phyloP scores from a whole-genome alignment of 257 asterid genomes.

The Coffea canephora region DNA sequence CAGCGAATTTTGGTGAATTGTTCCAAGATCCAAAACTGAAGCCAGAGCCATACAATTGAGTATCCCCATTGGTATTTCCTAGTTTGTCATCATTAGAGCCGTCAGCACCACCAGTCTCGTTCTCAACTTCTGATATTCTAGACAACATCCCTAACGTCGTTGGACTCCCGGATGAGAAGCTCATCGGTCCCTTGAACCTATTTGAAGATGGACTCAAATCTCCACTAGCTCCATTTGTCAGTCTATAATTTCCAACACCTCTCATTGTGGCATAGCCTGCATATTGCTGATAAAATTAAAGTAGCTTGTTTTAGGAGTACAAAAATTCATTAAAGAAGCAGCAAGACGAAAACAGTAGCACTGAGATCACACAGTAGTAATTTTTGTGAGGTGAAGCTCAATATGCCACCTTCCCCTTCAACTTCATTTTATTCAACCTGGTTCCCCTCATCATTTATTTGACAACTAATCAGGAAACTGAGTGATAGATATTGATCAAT shows the following conservation, averaged over 20 bases:
- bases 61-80: slow-evolving; percentile 28
- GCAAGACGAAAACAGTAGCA: background rate
- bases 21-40: slow-evolving; percentile 53
- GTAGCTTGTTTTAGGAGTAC: background rate
- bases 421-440: background rate
- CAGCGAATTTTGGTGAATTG: slow-evolving; percentile 48
- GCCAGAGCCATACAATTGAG: slow-evolving; percentile 39
- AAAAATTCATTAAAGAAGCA: background rate
- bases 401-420: background rate
- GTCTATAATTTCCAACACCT: slow-evolving; percentile 36
- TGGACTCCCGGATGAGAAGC: slow-evolving; percentile 32
- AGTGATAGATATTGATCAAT: background rate
- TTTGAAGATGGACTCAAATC: slow-evolving; percentile 37
- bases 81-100: slow-evolving; percentile 30
- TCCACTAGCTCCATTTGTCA: slow-evolving; percentile 30
- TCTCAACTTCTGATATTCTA: slow-evolving; percentile 51
- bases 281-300: slow-evolving; percentile 20
- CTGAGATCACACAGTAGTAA: background rate
- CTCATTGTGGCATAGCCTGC: slow-evolving; percentile 47
- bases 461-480: background rate
- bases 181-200: slow-evolving; percentile 26
- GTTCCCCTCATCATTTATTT: background rate
- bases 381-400: background rate
- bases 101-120: slow-evolving; percentile 27
- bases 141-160: slow-evolving; percentile 54